phyloP scores from a whole-genome alignment of 2,329 filamentous ascomycete genomes.

The Neofusicoccum laricinum region DNA sequence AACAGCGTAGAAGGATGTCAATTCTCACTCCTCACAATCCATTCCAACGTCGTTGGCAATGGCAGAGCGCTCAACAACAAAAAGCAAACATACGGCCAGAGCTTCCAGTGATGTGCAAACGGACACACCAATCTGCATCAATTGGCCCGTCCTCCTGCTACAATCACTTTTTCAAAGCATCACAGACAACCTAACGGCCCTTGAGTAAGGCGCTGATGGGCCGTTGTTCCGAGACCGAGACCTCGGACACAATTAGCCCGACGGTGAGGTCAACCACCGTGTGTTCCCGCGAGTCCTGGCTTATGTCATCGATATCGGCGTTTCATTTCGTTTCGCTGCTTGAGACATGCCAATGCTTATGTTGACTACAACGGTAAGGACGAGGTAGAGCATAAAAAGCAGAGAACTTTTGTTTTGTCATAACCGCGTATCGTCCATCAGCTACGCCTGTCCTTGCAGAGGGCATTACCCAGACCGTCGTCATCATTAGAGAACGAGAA shows the following conservation, averaged over 20 bases:
- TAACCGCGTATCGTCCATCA: background rate
- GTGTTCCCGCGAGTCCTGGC: background rate
- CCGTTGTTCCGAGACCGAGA: too few relatives aligned
- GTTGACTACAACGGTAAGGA: background rate
- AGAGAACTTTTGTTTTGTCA: conserved; percentile 3
- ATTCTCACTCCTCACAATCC: too few relatives aligned
- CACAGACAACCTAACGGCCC: too few relatives aligned
- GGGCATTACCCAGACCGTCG: background rate
- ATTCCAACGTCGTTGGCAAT: too few relatives aligned
- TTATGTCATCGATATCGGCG: background rate
- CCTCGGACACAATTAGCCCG: background rate
- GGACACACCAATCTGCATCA: too few relatives aligned
- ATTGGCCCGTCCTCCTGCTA: too few relatives aligned
- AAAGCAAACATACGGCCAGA: too few relatives aligned
- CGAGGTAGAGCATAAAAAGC: background rate
- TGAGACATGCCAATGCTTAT: background rate
- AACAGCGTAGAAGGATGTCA: too few relatives aligned
- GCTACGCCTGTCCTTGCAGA: background rate
- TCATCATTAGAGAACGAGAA: background rate
- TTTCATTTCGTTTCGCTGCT: background rate
- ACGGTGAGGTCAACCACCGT: background rate
- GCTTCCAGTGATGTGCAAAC: too few relatives aligned
- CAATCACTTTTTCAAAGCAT: too few relatives aligned
- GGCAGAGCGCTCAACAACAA: too few relatives aligned
- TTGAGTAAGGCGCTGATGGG: too few relatives aligned